Base-by-base conservation (phyloP, 495 filamentous ascomycete genomes). In the Daldinia vernicosa region DNA sequence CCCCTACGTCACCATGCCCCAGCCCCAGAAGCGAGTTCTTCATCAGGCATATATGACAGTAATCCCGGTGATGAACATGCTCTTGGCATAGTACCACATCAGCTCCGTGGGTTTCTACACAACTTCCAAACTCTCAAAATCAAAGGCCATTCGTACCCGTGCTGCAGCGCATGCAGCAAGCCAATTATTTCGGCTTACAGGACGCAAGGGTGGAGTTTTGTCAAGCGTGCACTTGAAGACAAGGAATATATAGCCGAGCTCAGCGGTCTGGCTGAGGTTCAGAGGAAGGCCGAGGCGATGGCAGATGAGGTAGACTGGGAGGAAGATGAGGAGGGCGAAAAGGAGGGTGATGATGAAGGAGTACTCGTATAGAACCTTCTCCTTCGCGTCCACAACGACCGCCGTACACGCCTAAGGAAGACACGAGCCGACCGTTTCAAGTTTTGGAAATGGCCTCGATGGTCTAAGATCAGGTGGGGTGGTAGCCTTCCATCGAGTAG, bases 181-280 rank as follows among this genome's bases (percentile, higher is more conserved):
- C 90, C 85, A 40, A 87, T 99, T 22, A 76, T 93, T 15, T 80
- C 84, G 32, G 89, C 88, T 11, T 99, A 97, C 74, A 83, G 85
- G 65, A 78, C 83, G 27, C 86, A 90, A 47, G 92, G 91, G 0
- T 99, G 94, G 93, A 87, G 88, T 4, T 98, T 99, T 79, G 91
- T 99, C 39, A 91, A 91, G 82, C 89, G 83, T 73, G 95, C 94
- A 27, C 81, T 98, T 6, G 89, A 92, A 70, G 92, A 96, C 77
- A 88, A 87, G 57, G 91, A 94, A 3, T 98, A 92, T 76, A 92
- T 99, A 0, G 92, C 94, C 70, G 93, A 97, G 75, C 80, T 98
- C 40, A 96, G 92, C 73, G 95, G 95, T 8, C 82, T 98, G 40
- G 93, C 92, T 54, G 94, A 98, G 83, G 94, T 97, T 63, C 95